A percentile compares a stretch with the other conserved stretches of the same genome.
These are phyloP conservation scores for Licmophora abbreviata DNA, from an alignment of 108 stramenopile genomes.

Conservation along the genomic window DNA sequence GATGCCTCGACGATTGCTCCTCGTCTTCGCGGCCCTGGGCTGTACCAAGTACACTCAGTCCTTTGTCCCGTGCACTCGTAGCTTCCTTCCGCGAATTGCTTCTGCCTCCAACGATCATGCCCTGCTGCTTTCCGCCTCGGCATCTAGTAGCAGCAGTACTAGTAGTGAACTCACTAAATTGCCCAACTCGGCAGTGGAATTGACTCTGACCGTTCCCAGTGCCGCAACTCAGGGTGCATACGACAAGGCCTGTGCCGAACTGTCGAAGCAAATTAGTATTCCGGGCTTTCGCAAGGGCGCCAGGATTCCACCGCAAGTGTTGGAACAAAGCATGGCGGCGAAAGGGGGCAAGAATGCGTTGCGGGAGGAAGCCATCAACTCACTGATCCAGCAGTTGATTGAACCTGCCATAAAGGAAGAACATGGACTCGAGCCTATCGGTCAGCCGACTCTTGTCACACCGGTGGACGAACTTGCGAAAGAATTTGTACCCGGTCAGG, in stretches of 20 bases:
- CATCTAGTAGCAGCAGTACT: too few relatives aligned
- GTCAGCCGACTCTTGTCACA: constrained; percentile 47
- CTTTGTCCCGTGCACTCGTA: too few relatives aligned
- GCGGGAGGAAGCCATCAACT: constrained; percentile 59
- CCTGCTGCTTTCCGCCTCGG: too few relatives aligned
- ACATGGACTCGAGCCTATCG: constrained; percentile 80
- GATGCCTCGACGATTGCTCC: too few relatives aligned
- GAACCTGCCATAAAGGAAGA: constrained; percentile 69
- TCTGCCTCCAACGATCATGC: too few relatives aligned
- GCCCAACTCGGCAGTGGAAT: constrained; percentile 63
- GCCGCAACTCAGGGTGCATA: constrained; percentile 69
- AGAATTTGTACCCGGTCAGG: constrained; percentile 44
- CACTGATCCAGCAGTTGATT: constrained; percentile 43
- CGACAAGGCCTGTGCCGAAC: constrained; percentile 63
- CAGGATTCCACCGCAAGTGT: constrained; percentile 68
- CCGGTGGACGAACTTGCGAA: constrained; percentile 51
- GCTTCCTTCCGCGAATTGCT: too few relatives aligned
- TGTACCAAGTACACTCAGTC: too few relatives aligned
- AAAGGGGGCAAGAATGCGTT: constrained; percentile 63
- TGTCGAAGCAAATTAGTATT: constrained; percentile 59
- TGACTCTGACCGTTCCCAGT: constrained; percentile 58
- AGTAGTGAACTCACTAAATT: constrained; percentile 51
- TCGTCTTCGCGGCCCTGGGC: too few relatives aligned
- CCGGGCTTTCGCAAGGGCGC: constrained; percentile 87
- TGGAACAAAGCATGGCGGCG: constrained; percentile 63